These are phyloP conservation scores for Umbilicus rupestris DNA, from an alignment of 164 flowering plant genomes.

Conservation along the genomic window DNA sequence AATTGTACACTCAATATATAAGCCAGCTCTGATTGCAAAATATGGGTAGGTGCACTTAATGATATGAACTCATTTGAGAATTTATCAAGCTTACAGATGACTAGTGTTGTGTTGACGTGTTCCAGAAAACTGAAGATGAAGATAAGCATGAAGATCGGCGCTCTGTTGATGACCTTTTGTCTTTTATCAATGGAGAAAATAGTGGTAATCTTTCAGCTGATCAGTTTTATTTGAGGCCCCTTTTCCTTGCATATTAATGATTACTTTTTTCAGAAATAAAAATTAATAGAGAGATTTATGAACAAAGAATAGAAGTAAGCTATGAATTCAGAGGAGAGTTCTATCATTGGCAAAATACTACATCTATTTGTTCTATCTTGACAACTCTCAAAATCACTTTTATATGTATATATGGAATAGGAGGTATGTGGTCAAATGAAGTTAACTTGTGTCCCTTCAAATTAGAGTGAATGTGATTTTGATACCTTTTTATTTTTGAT, in stretches of 20 bases:
- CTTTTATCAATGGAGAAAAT: constrained; percentile 66
- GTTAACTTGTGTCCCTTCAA: too few species aligned
- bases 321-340: not conserved
- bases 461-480: not conserved
- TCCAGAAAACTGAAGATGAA: constrained; percentile 70
- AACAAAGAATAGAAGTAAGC: not conserved
- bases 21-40: not conserved
- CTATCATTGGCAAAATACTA: not conserved
- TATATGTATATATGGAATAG: too few species aligned
- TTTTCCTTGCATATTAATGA: not conserved
- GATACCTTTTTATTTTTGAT: too few species aligned
- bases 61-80: not conserved
- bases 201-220: constrained; percentile 19
- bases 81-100: not conserved
- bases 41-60: not conserved
- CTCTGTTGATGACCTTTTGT: constrained; percentile 82
- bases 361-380: not conserved
- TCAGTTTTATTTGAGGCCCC: not conserved
- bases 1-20: not conserved
- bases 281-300: not conserved
- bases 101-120: constrained; percentile 1
- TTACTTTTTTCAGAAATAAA: not conserved
- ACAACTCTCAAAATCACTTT: too few species aligned
- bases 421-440: not conserved
- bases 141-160: constrained; percentile 69